Evolutionary conservation across 495 filamentous ascomycete genomes (phyloP).

Genomic region (Clavariopsis aquatica): DNA sequence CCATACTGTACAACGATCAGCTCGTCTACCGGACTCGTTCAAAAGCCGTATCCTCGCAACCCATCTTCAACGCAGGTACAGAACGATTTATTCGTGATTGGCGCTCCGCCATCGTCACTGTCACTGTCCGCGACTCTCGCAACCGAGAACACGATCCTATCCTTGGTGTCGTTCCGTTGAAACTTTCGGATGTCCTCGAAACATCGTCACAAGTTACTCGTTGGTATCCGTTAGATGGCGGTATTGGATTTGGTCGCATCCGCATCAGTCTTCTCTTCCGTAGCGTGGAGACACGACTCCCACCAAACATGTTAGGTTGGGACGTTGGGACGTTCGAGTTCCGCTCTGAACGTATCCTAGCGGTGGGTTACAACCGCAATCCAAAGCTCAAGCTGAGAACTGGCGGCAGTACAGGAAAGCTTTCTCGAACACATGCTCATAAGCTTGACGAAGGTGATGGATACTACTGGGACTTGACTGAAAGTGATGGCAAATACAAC

Average conservation of each 20-base stretch:
- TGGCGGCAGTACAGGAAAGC: conserved; percentile 75
- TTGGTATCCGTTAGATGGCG: conserved; percentile 69
- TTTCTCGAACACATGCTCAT: conserved; percentile 60
- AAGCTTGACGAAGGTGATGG: conserved; percentile 60
- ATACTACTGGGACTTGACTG: conserved; percentile 67
- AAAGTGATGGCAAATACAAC: conserved; percentile 55
- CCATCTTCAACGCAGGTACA: conserved; percentile 94
- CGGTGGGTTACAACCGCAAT: conserved; percentile 58
- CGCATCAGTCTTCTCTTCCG: conserved; percentile 88
- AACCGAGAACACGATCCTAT: conserved; percentile 93
- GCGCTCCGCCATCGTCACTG: conserved; percentile 80
- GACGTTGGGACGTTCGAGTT: conserved; percentile 95
- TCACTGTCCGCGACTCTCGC: conserved; percentile 82
- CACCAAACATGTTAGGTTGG: conserved; percentile 81
- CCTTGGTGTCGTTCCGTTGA: conserved; percentile 84
- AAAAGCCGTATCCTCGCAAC: conserved; percentile 88
- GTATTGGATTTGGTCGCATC: conserved; percentile 81
- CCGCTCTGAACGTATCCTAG: conserved; percentile 62
- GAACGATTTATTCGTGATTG: conserved; percentile 95
- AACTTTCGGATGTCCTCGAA: conserved; percentile 81
- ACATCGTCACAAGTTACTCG: conserved; percentile 77
- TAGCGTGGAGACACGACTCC: conserved; percentile 78
- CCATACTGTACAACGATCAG: conserved; percentile 85
- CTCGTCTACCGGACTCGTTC: conserved; percentile 87
- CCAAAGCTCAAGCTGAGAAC: conserved; percentile 76